phyloP scores from a whole-genome alignment of 2,329 filamentous ascomycete species.

The Penicillium sumatraense region DNA sequence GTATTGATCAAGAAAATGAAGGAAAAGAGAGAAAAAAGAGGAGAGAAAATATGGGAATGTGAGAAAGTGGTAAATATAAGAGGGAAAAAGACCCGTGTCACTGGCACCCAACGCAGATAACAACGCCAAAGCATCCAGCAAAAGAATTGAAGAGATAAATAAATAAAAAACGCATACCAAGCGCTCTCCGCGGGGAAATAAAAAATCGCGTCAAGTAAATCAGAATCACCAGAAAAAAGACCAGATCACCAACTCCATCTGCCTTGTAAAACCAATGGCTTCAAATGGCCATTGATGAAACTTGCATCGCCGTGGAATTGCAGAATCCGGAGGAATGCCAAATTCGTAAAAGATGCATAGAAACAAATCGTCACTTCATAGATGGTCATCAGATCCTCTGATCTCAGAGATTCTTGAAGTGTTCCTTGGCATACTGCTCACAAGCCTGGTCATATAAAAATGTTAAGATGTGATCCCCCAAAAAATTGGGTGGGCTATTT shows the following conservation, averaged over 20 bases:
- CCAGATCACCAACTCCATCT: slow-evolving; percentile 32
- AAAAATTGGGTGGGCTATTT: neutral
- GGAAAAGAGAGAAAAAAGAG: slow-evolving; percentile 1
- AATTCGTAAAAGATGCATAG: slow-evolving; percentile 30
- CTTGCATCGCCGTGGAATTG: slow-evolving; percentile 32
- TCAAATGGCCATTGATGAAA: slow-evolving; percentile 21
- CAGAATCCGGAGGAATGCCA: slow-evolving; percentile 27
- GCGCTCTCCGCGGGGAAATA: slow-evolving; percentile 5
- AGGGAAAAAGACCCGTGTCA: slow-evolving; percentile 14
- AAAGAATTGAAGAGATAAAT: slow-evolving; percentile 10
- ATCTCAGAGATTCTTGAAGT: slow-evolving; percentile 65
- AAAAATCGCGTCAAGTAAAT: slow-evolving; percentile 12
- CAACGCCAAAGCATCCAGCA: slow-evolving; percentile 20
- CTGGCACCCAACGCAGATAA: slow-evolving; percentile 15
- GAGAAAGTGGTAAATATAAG: too few species aligned
- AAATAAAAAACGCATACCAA: neutral
- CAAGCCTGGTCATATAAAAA: slow-evolving; percentile 63
- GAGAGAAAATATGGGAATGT: too few species aligned
- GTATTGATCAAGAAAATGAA: slow-evolving; percentile 19
- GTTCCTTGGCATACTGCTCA: slow-evolving; percentile 94
- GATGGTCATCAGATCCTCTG: slow-evolving; percentile 28
- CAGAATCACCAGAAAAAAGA: slow-evolving; percentile 15
- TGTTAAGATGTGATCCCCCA: neutral
- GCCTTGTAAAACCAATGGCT: slow-evolving; percentile 25
- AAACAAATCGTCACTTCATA: slow-evolving; percentile 40